phyloP scores from a whole-genome alignment of 1,284 basidiomycete genomes.

The Mrakiaceae sp. region DNA sequence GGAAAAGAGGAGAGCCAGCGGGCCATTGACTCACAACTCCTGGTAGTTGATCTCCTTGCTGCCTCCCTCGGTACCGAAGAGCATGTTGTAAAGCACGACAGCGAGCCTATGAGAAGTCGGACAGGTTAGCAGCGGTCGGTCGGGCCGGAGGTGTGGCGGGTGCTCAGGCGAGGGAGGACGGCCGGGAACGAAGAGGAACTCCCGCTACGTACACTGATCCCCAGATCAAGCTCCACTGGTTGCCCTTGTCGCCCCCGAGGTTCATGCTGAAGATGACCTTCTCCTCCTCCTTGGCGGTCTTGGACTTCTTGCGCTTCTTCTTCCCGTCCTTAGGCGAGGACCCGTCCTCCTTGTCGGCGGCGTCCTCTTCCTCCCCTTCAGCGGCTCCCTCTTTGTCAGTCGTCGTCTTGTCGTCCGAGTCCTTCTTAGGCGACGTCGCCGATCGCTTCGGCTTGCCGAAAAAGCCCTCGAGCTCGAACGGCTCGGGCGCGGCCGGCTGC shows the following conservation, averaged over 20 bases:
- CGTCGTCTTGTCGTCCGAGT: neutral
- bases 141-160: neutral
- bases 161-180: neutral
- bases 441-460: slow-evolving; percentile 2
- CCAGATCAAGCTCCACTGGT: neutral
- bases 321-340: neutral
- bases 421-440: neutral
- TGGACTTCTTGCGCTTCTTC: neutral
- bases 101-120: neutral
- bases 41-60: slow-evolving; percentile 92
- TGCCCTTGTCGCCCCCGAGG: neutral
- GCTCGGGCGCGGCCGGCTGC: neutral
- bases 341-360: neutral
- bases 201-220: neutral
- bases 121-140: neutral
- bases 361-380: too few species aligned
- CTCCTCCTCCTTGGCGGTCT: neutral
- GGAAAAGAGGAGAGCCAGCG: neutral
- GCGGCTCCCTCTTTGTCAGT: neutral
- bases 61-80: neutral
- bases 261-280: neutral
- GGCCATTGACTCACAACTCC: slow-evolving; percentile 51
- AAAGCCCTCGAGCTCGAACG: slow-evolving; percentile 6
- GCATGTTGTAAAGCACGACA: neutral
- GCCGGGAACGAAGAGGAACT: neutral